These are phyloP conservation scores for Salix koriyanagi DNA, from an alignment of 345 rosid species.

Conservation along the genomic window DNA sequence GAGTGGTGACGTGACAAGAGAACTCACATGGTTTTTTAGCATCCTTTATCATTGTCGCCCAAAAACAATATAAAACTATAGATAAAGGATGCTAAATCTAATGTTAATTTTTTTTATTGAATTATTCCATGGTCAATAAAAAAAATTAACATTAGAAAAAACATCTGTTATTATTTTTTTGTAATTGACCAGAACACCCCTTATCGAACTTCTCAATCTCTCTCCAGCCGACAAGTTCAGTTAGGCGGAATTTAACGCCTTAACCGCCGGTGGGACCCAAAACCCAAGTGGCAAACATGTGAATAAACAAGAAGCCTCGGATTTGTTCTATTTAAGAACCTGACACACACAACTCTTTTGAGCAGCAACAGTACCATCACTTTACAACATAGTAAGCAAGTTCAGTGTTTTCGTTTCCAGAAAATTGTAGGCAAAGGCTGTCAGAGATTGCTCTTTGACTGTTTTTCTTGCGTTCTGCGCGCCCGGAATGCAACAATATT, in stretches of 20 bases:
- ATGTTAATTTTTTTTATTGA: no score
- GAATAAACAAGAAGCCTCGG: constrained; percentile 22
- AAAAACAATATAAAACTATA: no score
- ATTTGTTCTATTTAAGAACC: neutral
- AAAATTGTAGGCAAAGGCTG: constrained; percentile 31
- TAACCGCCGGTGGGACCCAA: constrained; percentile 69
- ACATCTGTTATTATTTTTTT: neutral
- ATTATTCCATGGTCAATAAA: no score
- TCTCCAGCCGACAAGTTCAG: constrained; percentile 11
- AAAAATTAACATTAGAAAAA: neutral
- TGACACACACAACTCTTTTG: neutral
- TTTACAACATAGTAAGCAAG: neutral
- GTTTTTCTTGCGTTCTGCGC: constrained; percentile 17
- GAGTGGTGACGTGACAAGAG: no score
- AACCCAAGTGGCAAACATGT: constrained; percentile 42
- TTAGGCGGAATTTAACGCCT: constrained; percentile 57
- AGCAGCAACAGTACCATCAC: neutral
- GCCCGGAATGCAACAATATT: neutral
- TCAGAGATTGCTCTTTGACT: neutral
- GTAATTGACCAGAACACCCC: constrained; percentile 33
- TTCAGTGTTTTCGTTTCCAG: neutral
- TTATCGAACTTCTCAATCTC: neutral
- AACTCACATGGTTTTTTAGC: no score
- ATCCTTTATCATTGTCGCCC: no score
- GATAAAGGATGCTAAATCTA: no score